phyloP scores from a whole-genome alignment of 1,284 basidiomycete species.

The Ustilago cynodontis region DNA sequence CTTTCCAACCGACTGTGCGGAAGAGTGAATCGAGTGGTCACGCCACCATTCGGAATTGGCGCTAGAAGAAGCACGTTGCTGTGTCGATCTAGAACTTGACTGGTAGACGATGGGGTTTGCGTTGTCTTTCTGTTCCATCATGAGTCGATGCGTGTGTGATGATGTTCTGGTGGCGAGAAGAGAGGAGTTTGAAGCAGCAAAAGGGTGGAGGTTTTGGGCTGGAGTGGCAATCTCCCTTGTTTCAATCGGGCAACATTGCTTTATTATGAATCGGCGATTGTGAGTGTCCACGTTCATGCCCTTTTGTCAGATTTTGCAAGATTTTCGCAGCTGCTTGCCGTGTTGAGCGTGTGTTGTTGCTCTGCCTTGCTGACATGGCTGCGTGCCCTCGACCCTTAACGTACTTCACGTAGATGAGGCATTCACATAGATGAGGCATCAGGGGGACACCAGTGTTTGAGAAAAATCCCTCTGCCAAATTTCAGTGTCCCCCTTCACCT shows the following conservation, averaged over 20 bases:
- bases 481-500: no score
- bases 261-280: not conserved
- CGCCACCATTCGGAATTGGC: conserved; percentile 66
- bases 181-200: not conserved
- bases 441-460: no score
- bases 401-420: no score
- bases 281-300: not conserved
- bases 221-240: not conserved
- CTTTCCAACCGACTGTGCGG: conserved; percentile 16
- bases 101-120: conserved; percentile 71
- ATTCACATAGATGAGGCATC: no score
- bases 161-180: no score
- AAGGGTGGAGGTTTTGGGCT: not conserved
- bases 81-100: conserved; percentile 63
- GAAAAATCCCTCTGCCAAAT: no score
- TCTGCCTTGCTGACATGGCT: not conserved
- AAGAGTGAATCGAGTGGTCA: conserved; percentile 51
- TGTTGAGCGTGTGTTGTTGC: not conserved
- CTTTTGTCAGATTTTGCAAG: no score
- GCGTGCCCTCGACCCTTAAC: no score
- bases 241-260: no score
- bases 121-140: conserved; percentile 67
- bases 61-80: conserved; percentile 28
- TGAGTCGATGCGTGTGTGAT: conserved; percentile 4
- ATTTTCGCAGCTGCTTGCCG: no score